Evolutionary conservation across 352 stramenopile genomes (phyloP).

Genomic region (Phytophthora constricta): DNA sequence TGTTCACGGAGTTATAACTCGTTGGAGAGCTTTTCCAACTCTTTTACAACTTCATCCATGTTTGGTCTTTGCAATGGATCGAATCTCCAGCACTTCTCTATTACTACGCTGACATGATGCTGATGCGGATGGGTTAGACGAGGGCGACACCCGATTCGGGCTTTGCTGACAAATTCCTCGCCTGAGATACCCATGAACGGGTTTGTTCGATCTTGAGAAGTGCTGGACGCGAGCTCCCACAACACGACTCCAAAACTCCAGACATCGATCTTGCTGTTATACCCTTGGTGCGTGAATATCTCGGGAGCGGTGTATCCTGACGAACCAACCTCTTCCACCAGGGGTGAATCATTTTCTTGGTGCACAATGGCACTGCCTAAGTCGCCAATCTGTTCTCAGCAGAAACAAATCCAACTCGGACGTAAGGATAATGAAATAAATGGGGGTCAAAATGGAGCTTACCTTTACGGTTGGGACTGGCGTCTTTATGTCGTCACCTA

Average conservation of each 20-base stretch:
- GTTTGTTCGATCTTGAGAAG: constrained; percentile 20
- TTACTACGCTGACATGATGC: constrained; percentile 14
- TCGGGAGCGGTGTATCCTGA: constrained; percentile 58
- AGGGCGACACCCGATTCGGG: constrained; percentile 27
- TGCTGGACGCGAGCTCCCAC: constrained; percentile 39
- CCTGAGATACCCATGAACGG: constrained; percentile 38
- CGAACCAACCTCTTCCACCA: constrained; percentile 44
- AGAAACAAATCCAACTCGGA: background rate
- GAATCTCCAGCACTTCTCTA: constrained; percentile 43
- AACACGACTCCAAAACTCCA: constrained; percentile 61
- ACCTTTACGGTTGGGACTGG: constrained; percentile 38
- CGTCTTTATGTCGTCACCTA: constrained; percentile 18
- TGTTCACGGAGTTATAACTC: background rate
- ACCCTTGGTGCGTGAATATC: constrained; percentile 43
- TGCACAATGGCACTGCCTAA: constrained; percentile 39
- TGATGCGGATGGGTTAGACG: constrained; percentile 14
- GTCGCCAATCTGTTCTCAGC: constrained; percentile 37
- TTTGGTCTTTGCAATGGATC: constrained; percentile 28
- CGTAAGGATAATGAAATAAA: background rate
- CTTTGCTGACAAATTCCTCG: constrained; percentile 40
- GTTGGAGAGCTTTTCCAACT: constrained; percentile 18
- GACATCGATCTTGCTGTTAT: constrained; percentile 52
- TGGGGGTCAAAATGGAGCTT: background rate
- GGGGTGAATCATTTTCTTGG: constrained; percentile 9
- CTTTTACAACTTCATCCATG: constrained; percentile 30